Base-by-base conservation (phyloP, 352 stramenopile genomes). In the Phytophthora pluvialis region DNA sequence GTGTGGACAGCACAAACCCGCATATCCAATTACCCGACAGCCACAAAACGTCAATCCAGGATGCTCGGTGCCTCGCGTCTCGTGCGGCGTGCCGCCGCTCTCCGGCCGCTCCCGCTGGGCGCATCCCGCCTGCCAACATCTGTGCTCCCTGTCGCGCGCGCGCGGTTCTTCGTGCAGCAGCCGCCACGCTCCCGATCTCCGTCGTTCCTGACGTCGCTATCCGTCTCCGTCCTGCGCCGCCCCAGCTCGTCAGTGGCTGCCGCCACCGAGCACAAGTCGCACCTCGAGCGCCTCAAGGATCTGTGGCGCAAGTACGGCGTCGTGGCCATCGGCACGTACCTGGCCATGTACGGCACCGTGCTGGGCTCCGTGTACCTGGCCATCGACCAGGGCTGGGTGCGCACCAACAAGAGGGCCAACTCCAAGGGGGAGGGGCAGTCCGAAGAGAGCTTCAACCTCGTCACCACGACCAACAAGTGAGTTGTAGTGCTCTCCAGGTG, bases 261-360 rank as follows among this genome's bases (percentile, higher is more conserved):
- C 43, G 46, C 38, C 11, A 45, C 45, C 1, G 43, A 66, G 3
- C 36, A 53, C 33, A 75, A 78, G 71, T 75, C 68, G 26, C 75
- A 81, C 42, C 64, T 86, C 25, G 77, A 68, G 29, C 77, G 83
- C 12, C 70, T 95, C 15, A 93, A 92, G 60, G 84, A 93, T 21
- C 69, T 94, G 48, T 95, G 87, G 87, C 78, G 77, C 52, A 89
- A 94, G 69, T 95, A 94, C 59, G 87, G 87, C 59, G 67, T 90
- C 28, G 84, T 95, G 42, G 85, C 85, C 3, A 89, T 95, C 40
- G 87, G 82, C 60, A 95, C 87, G 46, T 95, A 95, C 64, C 68
- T 95, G 18, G 74, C 70, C 7, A 82, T 95, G 73, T 95, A 95
- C 40, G 85, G 82, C 25, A 61, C 77, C 18, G 84, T 93, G 47